Base-by-base conservation (phyloP, 2,329 filamentous ascomycete genomes). In the Aspergillus sp. region DNA sequence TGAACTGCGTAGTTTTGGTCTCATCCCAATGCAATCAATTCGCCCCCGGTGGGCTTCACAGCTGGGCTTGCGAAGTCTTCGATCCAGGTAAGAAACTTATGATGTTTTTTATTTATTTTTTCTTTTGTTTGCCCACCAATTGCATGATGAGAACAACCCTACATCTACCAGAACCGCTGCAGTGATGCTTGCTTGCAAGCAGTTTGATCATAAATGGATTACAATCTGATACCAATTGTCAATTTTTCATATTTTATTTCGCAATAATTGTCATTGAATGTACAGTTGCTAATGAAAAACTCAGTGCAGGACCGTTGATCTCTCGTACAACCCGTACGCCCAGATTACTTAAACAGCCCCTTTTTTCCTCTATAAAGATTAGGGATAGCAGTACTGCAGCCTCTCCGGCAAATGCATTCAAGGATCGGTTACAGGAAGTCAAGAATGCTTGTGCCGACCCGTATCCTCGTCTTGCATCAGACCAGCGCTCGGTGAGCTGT, bases 91-190 rank as follows among this genome's bases (percentile, higher is more conserved):
- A 59, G 65, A 53, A 19, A 19, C 19, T 19, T 2, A 19, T 19
- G 19, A 50, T 27, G 40, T 35, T 44, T 30, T 40, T 33, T 36
- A 40, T 32, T 12, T 27, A 47, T 29, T 38, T 39, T 39, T 43
- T 35, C 38, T 29, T n/a, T 50, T 42, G 36, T 28, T 11, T 30
- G 27, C 32, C 38, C 37, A 43, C 38, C 39, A 36, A 39, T 54
- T 49, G 45, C 41, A 66, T 70, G 71, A 74, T 72, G 70, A 74
- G 62, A 64, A 62, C 48, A 56, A 57, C 58, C 49, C 52, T 50
- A 53, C 47, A 33, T 52, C 62, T 62, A 66, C 62, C 70, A 82
- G 80, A 83, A 84, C 81, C 81, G 81, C 81, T 83, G 81, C 80
- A 78, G 77, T 78, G 30, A 83, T 73, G 70, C 70, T 71, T 62